Conservation (phyloP, 106 monocot genomes). For the Dendrobium chrysotoxum region DNA sequence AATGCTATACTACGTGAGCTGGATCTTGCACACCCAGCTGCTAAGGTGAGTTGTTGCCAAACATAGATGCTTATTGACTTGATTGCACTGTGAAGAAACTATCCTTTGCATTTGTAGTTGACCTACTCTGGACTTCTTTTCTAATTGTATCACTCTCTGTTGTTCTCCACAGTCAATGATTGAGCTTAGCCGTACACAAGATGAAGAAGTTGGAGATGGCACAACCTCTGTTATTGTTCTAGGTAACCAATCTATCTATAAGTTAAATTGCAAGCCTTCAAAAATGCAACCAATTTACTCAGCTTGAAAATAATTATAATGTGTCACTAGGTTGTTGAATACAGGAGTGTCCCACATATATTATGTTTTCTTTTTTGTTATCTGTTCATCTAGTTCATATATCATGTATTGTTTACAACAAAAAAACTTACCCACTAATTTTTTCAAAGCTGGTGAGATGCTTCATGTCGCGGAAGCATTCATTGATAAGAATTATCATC, state of each 20-base stretch:
- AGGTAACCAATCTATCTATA: conserved; percentile 24
- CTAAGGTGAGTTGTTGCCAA: conserved; percentile 34
- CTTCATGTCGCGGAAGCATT: conserved; percentile 95
- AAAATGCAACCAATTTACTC: not conserved
- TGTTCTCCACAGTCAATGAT: conserved; percentile 53
- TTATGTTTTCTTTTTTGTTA: not conserved
- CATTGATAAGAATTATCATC: conserved; percentile 88
- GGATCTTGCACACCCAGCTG: conserved; percentile 84
- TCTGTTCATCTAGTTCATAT: not conserved
- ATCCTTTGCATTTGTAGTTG: not conserved
- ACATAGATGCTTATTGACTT: conserved; percentile 4
- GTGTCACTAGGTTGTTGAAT: not conserved
- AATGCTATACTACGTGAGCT: conserved; percentile 76
- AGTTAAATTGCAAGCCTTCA: not conserved
- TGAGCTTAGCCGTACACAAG: conserved; percentile 77
- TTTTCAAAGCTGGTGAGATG: conserved; percentile 86
- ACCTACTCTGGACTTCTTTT: not conserved
- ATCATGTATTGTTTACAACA: not conserved
- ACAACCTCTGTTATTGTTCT: conserved; percentile 84
- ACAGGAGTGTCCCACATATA: not conserved
- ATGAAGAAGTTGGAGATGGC: conserved; percentile 87
- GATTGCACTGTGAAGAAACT: not conserved
- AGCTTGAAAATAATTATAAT: not conserved
- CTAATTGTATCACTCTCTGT: not conserved
- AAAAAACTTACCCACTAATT: not conserved